These are phyloP conservation scores for Naganishia vaughanmartiniae DNA, from an alignment of 768 basidiomycete genomes.

Conservation along the genomic window DNA sequence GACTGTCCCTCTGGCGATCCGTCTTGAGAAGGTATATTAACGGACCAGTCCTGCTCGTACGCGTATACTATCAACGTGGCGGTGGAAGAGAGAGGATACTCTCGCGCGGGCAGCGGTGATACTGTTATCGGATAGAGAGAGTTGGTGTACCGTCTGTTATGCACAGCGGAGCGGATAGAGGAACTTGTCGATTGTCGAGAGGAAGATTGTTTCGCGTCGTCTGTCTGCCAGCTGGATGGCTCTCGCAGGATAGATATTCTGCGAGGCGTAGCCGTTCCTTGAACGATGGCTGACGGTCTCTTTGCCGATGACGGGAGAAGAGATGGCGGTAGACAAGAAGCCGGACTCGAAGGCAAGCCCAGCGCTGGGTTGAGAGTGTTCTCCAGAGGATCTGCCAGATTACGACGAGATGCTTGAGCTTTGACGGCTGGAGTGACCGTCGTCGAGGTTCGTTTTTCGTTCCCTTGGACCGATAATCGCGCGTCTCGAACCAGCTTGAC, in stretches of 20 bases:
- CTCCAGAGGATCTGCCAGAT: not conserved
- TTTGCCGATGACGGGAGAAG: not conserved
- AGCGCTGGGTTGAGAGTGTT: not conserved
- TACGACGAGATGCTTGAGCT: not conserved
- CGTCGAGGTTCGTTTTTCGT: no score
- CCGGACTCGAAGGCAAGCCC: not conserved
- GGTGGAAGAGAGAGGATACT: constrained; percentile 3
- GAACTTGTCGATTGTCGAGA: not conserved
- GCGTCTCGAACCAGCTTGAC: constrained; percentile 16
- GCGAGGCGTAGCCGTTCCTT: not conserved
- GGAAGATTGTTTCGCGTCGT: not conserved
- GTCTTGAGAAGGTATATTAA: not conserved
- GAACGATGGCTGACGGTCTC: not conserved
- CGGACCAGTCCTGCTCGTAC: not conserved
- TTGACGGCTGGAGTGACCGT: not conserved
- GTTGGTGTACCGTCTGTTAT: no score
- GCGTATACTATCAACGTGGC: constrained; percentile 5
- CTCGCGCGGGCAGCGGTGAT: constrained; percentile 4
- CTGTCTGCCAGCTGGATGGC: not conserved
- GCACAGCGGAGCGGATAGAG: not conserved
- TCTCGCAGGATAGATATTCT: not conserved
- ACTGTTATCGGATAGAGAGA: not conserved
- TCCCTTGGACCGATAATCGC: not conserved
- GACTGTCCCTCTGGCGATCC: not conserved
- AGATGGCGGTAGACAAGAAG: not conserved